These are phyloP conservation scores for Cryptococcus jaspeensis DNA, from an alignment of 1,284 basidiomycete genomes.

Conservation along the genomic window DNA sequence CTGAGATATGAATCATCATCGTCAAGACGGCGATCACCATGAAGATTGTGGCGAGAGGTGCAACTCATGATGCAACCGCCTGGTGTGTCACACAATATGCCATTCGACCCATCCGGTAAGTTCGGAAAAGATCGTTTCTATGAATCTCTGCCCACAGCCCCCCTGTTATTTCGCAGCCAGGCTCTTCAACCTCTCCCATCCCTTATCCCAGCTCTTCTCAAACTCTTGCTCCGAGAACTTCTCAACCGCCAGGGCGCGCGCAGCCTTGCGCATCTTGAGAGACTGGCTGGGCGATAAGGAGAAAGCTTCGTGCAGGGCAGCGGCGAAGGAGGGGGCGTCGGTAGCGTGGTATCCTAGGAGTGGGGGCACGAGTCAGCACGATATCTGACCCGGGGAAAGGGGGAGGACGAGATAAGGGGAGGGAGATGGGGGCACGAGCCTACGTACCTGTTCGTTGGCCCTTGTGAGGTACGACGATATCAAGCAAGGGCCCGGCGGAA, in stretches of 20 bases:
- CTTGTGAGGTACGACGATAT: slow-evolving; percentile 81
- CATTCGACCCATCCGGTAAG: not conserved
- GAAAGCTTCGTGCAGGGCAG: slow-evolving; percentile 66
- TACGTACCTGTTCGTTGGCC: slow-evolving; percentile 65
- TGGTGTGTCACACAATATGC: not conserved
- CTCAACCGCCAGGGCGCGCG: slow-evolving; percentile 66
- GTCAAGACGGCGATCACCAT: no score
- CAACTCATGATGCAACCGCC: no score
- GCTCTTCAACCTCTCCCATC: slow-evolving; percentile 35
- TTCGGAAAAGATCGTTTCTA: not conserved
- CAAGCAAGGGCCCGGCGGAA: slow-evolving; percentile 85
- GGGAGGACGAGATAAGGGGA: not conserved
- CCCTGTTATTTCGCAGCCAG: slow-evolving; percentile 8
- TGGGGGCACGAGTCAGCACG: not conserved
- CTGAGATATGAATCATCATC: no score
- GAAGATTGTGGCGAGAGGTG: no score
- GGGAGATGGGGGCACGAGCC: no score
- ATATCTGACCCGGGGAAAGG: not conserved
- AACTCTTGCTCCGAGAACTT: slow-evolving; percentile 77
- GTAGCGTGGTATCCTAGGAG: slow-evolving; percentile 76
- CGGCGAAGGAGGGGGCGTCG: slow-evolving; percentile 67
- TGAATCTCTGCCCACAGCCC: not conserved
- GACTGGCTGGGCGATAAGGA: slow-evolving; percentile 61
- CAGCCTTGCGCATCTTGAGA: slow-evolving; percentile 64
- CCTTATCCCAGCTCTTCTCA: slow-evolving; percentile 63